phyloP scores from a whole-genome alignment of 2,329 filamentous ascomycete genomes.

The Raffaelea arxii region DNA sequence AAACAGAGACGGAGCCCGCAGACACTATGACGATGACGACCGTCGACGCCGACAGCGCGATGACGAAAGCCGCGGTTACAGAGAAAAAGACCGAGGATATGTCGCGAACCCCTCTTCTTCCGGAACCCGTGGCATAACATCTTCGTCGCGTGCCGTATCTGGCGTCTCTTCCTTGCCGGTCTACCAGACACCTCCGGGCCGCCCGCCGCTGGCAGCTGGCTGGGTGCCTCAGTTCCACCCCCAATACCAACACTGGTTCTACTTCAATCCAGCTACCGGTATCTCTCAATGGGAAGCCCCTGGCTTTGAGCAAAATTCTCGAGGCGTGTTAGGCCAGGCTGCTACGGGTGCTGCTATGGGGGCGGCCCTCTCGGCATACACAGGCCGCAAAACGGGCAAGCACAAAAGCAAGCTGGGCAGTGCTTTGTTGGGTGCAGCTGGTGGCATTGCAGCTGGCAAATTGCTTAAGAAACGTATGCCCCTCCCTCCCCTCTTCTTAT shows the following conservation, averaged over 20 bases:
- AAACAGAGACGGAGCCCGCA: too few species aligned
- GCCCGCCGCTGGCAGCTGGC: conserved; percentile 38
- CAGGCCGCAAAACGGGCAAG: not conserved
- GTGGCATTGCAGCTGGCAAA: conserved; percentile 8
- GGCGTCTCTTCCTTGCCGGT: not conserved
- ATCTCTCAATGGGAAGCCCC: conserved; percentile 46
- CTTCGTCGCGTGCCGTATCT: not conserved
- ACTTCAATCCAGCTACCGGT: conserved; percentile 44
- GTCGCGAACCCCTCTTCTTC: too few species aligned
- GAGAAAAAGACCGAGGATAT: too few species aligned
- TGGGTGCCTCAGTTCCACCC: conserved; percentile 49
- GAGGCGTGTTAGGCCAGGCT: not conserved
- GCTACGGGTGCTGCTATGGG: not conserved
- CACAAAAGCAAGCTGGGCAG: not conserved
- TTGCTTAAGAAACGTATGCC: too few species aligned
- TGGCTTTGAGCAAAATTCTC: conserved; percentile 9
- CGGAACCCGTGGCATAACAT: too few species aligned
- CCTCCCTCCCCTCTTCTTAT: too few species aligned
- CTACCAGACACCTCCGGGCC: conserved; percentile 19
- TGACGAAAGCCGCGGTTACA: too few species aligned
- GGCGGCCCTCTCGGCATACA: not conserved
- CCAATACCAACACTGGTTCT: conserved; percentile 44
- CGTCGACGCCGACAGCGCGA: not conserved
- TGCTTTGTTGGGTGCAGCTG: conserved; percentile 5
- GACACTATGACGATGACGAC: not conserved